A percentile compares a stretch with the other conserved stretches of the same genome.
phyloP scores from a whole-genome alignment of 306 rosid species.

The Citrullus mucosospermus region DNA sequence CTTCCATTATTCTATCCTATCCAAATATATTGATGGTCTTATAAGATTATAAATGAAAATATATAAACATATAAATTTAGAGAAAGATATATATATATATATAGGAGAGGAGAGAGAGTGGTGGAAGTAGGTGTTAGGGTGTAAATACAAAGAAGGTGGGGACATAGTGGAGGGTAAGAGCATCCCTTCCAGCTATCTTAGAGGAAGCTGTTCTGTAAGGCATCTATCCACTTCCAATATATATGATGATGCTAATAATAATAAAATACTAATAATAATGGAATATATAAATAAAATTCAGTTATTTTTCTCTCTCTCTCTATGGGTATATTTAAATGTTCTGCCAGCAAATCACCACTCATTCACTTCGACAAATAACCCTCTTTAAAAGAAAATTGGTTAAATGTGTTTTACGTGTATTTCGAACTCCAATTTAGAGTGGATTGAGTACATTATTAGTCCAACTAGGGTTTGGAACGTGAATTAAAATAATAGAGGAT shows the following conservation, averaged over 20 bases:
- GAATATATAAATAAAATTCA: too few species aligned
- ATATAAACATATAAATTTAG: neutral
- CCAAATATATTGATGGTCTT: neutral
- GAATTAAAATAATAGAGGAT: too few species aligned
- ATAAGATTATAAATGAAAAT: neutral
- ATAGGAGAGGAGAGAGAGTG: neutral
- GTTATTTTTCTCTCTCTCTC: neutral
- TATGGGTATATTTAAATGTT: neutral
- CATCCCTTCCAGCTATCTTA: constrained; percentile 31
- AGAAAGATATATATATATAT: neutral
- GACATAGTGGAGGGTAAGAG: constrained; percentile 38
- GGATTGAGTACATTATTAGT: too few species aligned
- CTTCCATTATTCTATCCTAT: neutral
- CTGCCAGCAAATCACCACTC: constrained; percentile 3
- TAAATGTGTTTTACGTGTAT: too few species aligned
- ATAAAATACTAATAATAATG: neutral
- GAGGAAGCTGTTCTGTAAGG: constrained; percentile 25
- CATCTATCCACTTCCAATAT: constrained; percentile 25
- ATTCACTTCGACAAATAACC: neutral
- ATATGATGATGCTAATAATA: neutral
- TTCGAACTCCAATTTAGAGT: too few species aligned
- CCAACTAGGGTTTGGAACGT: too few species aligned
- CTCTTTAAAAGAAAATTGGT: neutral
- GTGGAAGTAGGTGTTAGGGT: constrained; percentile 27
- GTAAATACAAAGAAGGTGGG: constrained; percentile 31